Conservation (phyloP, 2,329 filamentous ascomycete genomes). For the Metarhizium anisopliae region DNA sequence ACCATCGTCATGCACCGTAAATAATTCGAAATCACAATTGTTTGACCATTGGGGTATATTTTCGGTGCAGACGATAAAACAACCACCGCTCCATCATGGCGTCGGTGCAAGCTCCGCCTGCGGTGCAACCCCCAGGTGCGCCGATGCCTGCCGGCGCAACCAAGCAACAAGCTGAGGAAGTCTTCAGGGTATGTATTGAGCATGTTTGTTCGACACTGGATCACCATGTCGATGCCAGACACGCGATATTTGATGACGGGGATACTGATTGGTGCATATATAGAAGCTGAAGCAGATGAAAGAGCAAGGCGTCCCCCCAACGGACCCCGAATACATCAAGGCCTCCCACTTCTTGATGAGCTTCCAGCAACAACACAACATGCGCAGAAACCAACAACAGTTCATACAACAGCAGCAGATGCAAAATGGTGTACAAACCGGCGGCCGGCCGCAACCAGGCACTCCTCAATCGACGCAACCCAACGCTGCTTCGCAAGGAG, state of each 20-base stretch:
- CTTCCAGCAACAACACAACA: slow-evolving; percentile 58
- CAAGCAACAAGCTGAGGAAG: slow-evolving; percentile 69
- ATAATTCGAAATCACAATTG: slow-evolving; percentile 18
- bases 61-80: slow-evolving; percentile 9
- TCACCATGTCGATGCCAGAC: not conserved
- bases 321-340: slow-evolving; percentile 83
- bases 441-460: slow-evolving; percentile 28
- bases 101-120: slow-evolving; percentile 65
- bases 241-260: not conserved
- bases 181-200: slow-evolving; percentile 48
- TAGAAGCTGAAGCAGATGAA: slow-evolving; percentile 90
- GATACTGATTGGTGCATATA: not conserved
- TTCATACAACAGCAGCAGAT: slow-evolving; percentile 36
- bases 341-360: slow-evolving; percentile 64
- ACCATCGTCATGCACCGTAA: slow-evolving; percentile 30
- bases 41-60: slow-evolving; percentile 16
- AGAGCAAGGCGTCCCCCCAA: slow-evolving; percentile 67
- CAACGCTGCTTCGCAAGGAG: slow-evolving; percentile 24
- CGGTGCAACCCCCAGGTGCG: slow-evolving; percentile 56
- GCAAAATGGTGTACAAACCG: slow-evolving; percentile 38
- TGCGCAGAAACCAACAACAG: slow-evolving; percentile 39
- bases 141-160: slow-evolving; percentile 59
- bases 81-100: slow-evolving; percentile 50
- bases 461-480: slow-evolving; percentile 22
- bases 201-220: not conserved